Conservation (phyloP, 768 basidiomycete genomes). For the Gloeopeniophorella convolvens region DNA sequence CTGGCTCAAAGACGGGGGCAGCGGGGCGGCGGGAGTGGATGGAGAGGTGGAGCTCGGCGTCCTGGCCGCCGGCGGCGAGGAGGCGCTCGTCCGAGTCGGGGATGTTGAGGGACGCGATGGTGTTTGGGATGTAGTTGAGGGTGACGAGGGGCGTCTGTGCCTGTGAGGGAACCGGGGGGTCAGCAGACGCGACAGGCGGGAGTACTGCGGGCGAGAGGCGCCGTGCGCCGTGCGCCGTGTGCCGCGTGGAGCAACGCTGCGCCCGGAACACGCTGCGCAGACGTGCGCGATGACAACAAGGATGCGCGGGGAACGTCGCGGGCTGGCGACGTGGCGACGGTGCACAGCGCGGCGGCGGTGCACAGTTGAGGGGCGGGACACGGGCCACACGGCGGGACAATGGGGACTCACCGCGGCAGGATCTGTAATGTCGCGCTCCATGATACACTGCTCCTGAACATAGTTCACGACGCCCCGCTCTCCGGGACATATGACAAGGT, state of each 20-base stretch:
- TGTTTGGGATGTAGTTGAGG: slow-evolving; percentile 56
- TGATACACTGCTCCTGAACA: slow-evolving; percentile 43
- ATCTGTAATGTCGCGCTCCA: slow-evolving; percentile 52
- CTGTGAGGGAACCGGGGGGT: slow-evolving; percentile 14
- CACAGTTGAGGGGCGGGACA: too few species aligned
- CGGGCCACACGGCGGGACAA: too few species aligned
- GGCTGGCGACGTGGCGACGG: too few species aligned
- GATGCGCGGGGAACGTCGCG: too few species aligned
- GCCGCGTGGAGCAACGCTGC: too few species aligned
- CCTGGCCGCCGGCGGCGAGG: slow-evolving; percentile 73
- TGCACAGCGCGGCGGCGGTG: too few species aligned
- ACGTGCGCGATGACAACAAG: too few species aligned
- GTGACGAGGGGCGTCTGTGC: slow-evolving; percentile 42
- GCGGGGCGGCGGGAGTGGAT: slow-evolving; percentile 30
- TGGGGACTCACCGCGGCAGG: slow-evolving; percentile 39
- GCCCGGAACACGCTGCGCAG: too few species aligned
- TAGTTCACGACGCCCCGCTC: slow-evolving; percentile 62
- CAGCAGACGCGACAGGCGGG: neutral
- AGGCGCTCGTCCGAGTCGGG: slow-evolving; percentile 47
- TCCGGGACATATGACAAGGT: slow-evolving; percentile 69
- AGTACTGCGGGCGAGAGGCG: slow-evolving; percentile 3
- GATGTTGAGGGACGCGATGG: slow-evolving; percentile 50
- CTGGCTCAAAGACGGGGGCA: slow-evolving; percentile 10
- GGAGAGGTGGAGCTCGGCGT: slow-evolving; percentile 65
- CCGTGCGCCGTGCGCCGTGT: too few species aligned